phyloP scores from a whole-genome alignment of 768 basidiomycete genomes.

The Epithele typhae region DNA sequence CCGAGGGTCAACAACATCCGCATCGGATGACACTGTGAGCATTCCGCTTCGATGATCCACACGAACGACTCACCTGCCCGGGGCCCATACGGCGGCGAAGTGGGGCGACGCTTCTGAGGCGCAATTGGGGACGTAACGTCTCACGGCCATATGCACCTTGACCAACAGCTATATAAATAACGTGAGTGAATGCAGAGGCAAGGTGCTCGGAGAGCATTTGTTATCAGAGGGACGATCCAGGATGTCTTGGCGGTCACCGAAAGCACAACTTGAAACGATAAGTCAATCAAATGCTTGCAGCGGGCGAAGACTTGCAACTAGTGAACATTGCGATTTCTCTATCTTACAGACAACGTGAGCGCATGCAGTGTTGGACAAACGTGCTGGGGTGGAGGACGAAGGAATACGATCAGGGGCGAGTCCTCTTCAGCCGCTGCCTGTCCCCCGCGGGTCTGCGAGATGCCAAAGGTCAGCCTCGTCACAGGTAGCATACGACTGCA shows the following conservation, averaged over 20 bases:
- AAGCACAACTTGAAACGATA: too few relatives aligned
- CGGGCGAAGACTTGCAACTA: too few relatives aligned
- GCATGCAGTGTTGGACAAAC: too few relatives aligned
- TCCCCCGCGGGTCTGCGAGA: slow-evolving; percentile 4
- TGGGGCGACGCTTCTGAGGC: not conserved
- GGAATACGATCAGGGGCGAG: slow-evolving; percentile 28
- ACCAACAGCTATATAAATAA: not conserved
- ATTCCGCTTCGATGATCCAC: slow-evolving; percentile 6
- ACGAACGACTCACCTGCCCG: slow-evolving; percentile 8
- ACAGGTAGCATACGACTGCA: not conserved
- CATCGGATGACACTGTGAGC: too few relatives aligned
- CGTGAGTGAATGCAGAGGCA: slow-evolving; percentile 1
- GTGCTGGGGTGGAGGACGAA: not conserved
- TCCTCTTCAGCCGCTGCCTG: slow-evolving; percentile 54
- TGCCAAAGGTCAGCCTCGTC: not conserved
- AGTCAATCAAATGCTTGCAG: too few relatives aligned
- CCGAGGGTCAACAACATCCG: too few relatives aligned
- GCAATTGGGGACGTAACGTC: slow-evolving; percentile 4
- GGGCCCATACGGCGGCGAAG: slow-evolving; percentile 8
- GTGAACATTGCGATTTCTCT: too few relatives aligned
- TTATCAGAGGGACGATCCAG: too few relatives aligned
- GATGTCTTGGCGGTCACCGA: too few relatives aligned
- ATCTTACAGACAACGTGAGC: too few relatives aligned
- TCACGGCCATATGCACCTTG: slow-evolving; percentile 7
- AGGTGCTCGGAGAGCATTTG: too few relatives aligned